Evolutionary conservation across 2,329 filamentous ascomycete genomes (phyloP).

Genomic region (Microsporum audouinii): DNA sequence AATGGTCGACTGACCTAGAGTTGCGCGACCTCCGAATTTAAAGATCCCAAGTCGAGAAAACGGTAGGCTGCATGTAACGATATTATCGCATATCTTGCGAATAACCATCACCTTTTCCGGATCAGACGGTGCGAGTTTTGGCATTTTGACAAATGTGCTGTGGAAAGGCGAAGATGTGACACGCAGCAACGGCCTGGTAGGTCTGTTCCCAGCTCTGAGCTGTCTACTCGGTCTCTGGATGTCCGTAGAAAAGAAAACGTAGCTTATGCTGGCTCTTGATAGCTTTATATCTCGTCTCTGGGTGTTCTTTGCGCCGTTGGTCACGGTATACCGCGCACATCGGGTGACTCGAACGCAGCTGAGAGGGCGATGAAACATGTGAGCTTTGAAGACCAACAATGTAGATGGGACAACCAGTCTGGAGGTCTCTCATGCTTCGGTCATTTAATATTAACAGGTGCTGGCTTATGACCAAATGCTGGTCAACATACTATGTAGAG

Average conservation of each 20-base stretch:
- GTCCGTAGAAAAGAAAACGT: neutral
- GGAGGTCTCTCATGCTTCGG: neutral
- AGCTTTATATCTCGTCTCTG: neutral
- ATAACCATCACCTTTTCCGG: conserved; percentile 83
- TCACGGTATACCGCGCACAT: neutral
- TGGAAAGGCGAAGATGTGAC: neutral
- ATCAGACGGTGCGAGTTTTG: conserved; percentile 51
- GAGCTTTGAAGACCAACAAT: neutral
- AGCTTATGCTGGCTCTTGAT: neutral
- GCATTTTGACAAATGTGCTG: neutral
- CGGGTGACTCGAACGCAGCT: neutral
- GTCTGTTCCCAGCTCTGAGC: neutral
- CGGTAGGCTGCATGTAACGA: conserved; percentile 52
- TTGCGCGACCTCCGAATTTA: conserved; percentile 77
- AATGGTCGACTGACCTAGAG: conserved; percentile 51
- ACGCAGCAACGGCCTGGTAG: neutral
- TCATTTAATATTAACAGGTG: neutral
- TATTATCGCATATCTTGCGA: conserved; percentile 59
- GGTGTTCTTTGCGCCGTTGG: neutral
- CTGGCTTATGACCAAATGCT: neutral
- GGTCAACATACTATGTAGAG: too few species aligned
- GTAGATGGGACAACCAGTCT: neutral
- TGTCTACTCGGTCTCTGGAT: neutral
- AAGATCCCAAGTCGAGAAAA: conserved; percentile 70
- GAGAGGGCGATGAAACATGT: neutral